These are phyloP conservation scores for Geotrichum siamense DNA, from an alignment of 1,139 yeast species.

Conservation along the genomic window DNA sequence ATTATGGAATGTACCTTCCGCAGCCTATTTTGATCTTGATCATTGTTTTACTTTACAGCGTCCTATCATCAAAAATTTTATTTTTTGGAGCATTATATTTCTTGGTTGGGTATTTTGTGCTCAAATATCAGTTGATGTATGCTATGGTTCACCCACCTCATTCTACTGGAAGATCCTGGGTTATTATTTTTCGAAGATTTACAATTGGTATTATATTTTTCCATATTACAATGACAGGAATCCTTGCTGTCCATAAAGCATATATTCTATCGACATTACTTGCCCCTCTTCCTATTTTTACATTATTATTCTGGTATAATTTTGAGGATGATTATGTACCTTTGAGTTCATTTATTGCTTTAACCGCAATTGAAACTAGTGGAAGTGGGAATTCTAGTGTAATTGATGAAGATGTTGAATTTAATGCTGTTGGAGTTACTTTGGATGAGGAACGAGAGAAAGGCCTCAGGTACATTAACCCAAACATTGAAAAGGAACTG, in stretches of 20 bases:
- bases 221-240: slow-evolving; percentile 91
- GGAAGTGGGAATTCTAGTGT: slow-evolving; percentile 19
- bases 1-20: slow-evolving; percentile 74
- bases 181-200: slow-evolving; percentile 64
- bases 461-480: slow-evolving; percentile 67
- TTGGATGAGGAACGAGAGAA: slow-evolving; percentile 62
- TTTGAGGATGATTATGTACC: slow-evolving; percentile 79
- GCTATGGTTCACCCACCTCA: slow-evolving; percentile 83
- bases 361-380: slow-evolving; percentile 47
- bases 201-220: slow-evolving; percentile 64
- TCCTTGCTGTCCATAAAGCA: slow-evolving; percentile 71
- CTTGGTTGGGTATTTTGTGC: slow-evolving; percentile 64
- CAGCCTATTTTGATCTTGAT: slow-evolving; percentile 70
- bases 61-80: slow-evolving; percentile 67
- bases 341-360: slow-evolving; percentile 73
- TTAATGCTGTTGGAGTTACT: slow-evolving; percentile 36
- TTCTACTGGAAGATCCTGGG: slow-evolving; percentile 86
- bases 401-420: slow-evolving; percentile 1
- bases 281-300: slow-evolving; percentile 65
- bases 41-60: slow-evolving; percentile 69
- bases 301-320: slow-evolving; percentile 63
- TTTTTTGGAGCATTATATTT: slow-evolving; percentile 69
- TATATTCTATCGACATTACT: slow-evolving; percentile 63
- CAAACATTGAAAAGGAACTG: slow-evolving; percentile 56
- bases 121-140: slow-evolving; percentile 71